Evolutionary conservation across 2,329 filamentous ascomycete genomes (phyloP), one percentile per base, ranked within the genome.

Genomic region (Neonectria punicea): DNA sequence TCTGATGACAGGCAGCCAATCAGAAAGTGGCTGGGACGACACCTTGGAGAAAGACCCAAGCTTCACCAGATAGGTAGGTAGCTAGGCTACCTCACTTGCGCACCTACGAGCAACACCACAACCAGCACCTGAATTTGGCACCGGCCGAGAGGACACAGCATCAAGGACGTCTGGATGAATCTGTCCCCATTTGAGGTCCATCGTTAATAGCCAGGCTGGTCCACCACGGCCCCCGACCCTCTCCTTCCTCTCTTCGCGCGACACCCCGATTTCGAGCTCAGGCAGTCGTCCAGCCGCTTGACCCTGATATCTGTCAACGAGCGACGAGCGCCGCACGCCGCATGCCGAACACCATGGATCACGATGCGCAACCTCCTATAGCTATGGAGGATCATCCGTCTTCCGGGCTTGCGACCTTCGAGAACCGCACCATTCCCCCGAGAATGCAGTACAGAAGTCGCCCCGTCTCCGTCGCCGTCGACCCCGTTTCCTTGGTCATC

Each of bases 401-500:
- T 36, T 68, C 68, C 25, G 70, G 65, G 14, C 63, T 65, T 57
- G 60, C 70, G 53, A 67, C 63, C 34, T 65, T 67, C 44, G 70
- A 70, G 59, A 66, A 65, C 44, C 73, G 69, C 60, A 68, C 58
- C 54, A 78, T 80, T 34, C 70, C 76, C 30, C 83, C 79, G 67
- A 80, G 86, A 68, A 87, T 87, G 82, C 84, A 87, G 71, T 89
- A 89, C 73, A 82, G 87, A 73, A 88, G 84, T 73, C 85, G 86
- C 18, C 87, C 87, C 7, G 85, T 94, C 34, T 89, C 92, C 36
- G 93, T 97, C 67, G 93, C 94, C 47, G 92, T 97, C 71, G 93
- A 97, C 75, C 94, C 94, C 1, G 91, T 97, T 62, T 94, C 94
- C 53, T 85, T 99, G 74, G 94, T 99, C 70, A 97, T 97, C 68